Percentiles rank a stretch among this genome's conserved stretches.
Conservation (phyloP, 176 grass and related monocot species). For the Hordeum vulgare region MorexV3_pseudomolecules_assembly NC_058519.1:525765245-525765744, state of each 20-base stretch:
- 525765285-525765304: background rate
- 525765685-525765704: background rate
- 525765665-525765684: background rate
- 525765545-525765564: slow-evolving; percentile 54
- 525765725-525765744: slow-evolving; percentile 64
- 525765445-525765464: too few species aligned
- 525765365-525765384: slow-evolving; percentile 84
- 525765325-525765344: slow-evolving; percentile 95
- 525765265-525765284: background rate
- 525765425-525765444: background rate
- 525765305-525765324: background rate
- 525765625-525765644: slow-evolving; percentile 23
- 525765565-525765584: slow-evolving; percentile 12
- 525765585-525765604: slow-evolving; percentile 89
- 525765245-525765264: too few species aligned
- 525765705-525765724: slow-evolving; percentile 16
- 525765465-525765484: background rate
- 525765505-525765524: slow-evolving; percentile 17
- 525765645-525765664: slow-evolving; percentile 2
- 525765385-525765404: slow-evolving; percentile 99
- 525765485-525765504: background rate
- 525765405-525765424: slow-evolving; percentile 72
- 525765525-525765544: slow-evolving; percentile 82
- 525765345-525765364: slow-evolving; percentile 78
- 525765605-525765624: slow-evolving; percentile 47